Evolutionary conservation across 805 yeast genomes (phyloP), one percentile per base, ranked within the genome.

Genomic region (Cyberlindnera mississippiensis): DNA sequence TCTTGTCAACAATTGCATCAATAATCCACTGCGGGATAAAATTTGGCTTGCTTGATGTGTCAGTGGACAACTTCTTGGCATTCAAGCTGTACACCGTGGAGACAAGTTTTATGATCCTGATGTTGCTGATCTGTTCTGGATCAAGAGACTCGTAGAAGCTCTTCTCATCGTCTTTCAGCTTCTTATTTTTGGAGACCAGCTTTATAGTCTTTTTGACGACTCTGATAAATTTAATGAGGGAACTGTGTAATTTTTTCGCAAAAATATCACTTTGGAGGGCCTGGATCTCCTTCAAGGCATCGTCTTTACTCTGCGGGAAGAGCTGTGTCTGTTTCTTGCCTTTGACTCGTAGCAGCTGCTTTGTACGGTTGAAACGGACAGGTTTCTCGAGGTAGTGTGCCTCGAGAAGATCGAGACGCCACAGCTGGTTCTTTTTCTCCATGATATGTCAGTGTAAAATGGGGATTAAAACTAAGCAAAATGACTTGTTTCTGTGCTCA

Each of bases 371-470:
- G 53, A 66, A 77, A 44, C 85, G 62, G 1, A 81, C 74, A 15
- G 61, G 53, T 19, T 63, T 51, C 6, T 63, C 55, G 24, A 68
- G 55, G 60, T 66, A 76, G 52, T 73, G 71, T 29, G 68, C 66
- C 50, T 80, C 84, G 28, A 80, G 60, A 19, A 78, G 57, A 52
- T 80, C 86, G 34, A 80, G 60, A 50, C 72, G 72, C 77, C 81
- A 76, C 33, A 71, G 48, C 28, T 61, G 59, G 45, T 70, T 73
- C 40, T 69, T 42, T 38, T 48, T 49, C 15, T 69, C 49, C 4
- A 39, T 8, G 49, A 49, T 46, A 9, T 20, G n/a, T n/a, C n/a
- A n/a, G n/a, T n/a, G n/a, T n/a, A n/a, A n/a, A n/a, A n/a, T n/a
- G n/a, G n/a, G n/a, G n/a, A n/a, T n/a, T n/a, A n/a, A n/a, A n/a